Conservation (phyloP, 116 monocot genomes). For the Cymodocea nodosa region DNA sequence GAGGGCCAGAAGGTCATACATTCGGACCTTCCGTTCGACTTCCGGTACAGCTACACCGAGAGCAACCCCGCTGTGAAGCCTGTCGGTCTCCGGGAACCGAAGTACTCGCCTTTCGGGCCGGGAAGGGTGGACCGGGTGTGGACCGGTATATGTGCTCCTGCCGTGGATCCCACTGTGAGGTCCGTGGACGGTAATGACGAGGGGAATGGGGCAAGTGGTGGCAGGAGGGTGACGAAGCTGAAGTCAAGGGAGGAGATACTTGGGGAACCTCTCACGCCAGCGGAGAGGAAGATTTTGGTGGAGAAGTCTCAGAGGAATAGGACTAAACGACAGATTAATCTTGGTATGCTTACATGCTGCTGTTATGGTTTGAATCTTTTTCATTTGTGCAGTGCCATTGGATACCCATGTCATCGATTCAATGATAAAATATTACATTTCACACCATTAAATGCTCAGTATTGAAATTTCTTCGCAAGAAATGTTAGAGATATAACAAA, state of each 20-base stretch:
- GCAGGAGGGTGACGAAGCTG: slow-evolving; percentile 9
- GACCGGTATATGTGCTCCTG: slow-evolving; percentile 80
- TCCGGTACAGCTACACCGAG: slow-evolving; percentile 99
- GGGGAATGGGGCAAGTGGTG: not conserved
- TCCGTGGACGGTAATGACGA: slow-evolving; percentile 45
- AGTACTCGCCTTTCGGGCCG: slow-evolving; percentile 88
- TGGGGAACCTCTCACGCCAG: slow-evolving; percentile 48
- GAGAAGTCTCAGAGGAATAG: slow-evolving; percentile 54
- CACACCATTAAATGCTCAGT: too few species aligned
- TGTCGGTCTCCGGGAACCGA: slow-evolving; percentile 86
- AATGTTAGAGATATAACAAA: too few species aligned
- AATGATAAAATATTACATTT: too few species aligned
- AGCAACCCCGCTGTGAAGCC: slow-evolving; percentile 63
- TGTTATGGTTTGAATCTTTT: not conserved
- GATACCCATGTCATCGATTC: too few species aligned
- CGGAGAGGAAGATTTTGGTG: slow-evolving; percentile 49
- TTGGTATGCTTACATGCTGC: slow-evolving; percentile 30
- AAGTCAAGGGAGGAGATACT: slow-evolving; percentile 39
- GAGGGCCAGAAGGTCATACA: slow-evolving; percentile 29
- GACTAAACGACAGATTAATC: slow-evolving; percentile 80
- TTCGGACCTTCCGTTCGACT: slow-evolving; percentile 88
- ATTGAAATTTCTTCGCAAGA: too few species aligned
- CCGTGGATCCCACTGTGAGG: slow-evolving; percentile 58
- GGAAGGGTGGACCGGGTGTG: slow-evolving; percentile 59
- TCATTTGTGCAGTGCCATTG: too few species aligned